These are phyloP conservation scores for Aphanocladium album DNA, from an alignment of 2,329 filamentous ascomycete genomes.

Conservation along the genomic window DNA sequence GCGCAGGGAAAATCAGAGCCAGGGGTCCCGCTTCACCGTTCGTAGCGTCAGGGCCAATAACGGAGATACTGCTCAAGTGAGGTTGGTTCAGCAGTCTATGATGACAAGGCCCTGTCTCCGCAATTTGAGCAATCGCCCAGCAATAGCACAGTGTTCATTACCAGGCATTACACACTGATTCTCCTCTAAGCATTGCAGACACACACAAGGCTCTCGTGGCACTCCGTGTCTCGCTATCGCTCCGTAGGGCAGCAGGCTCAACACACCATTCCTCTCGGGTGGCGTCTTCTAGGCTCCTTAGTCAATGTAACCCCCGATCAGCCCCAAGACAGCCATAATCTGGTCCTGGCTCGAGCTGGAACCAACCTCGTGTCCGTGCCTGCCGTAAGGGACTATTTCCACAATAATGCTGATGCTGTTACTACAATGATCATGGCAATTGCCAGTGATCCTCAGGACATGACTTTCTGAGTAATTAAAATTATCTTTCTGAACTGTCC, in stretches of 20 bases:
- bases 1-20: not conserved
- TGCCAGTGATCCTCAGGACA: not conserved
- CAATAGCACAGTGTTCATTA: not conserved
- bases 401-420: not conserved
- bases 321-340: constrained; percentile 3
- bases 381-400: not conserved
- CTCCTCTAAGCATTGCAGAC: too few species aligned
- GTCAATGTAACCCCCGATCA: constrained; percentile 12
- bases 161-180: not conserved
- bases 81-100: not conserved
- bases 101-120: not conserved
- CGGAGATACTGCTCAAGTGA: constrained; percentile 3
- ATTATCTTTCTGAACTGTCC: not conserved
- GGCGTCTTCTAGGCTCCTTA: constrained; percentile 9
- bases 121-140: not conserved
- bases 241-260: not conserved
- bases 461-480: not conserved
- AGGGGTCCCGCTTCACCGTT: not conserved
- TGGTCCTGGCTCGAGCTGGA: not conserved
- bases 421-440: not conserved
- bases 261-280: not conserved
- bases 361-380: not conserved
- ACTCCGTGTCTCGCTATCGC: not conserved
- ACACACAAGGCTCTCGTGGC: not conserved
- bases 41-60: not conserved